Evolutionary conservation across 2,329 filamentous ascomycete genomes (phyloP).

Genomic region (Pseudofabraea citricarpa): DNA sequence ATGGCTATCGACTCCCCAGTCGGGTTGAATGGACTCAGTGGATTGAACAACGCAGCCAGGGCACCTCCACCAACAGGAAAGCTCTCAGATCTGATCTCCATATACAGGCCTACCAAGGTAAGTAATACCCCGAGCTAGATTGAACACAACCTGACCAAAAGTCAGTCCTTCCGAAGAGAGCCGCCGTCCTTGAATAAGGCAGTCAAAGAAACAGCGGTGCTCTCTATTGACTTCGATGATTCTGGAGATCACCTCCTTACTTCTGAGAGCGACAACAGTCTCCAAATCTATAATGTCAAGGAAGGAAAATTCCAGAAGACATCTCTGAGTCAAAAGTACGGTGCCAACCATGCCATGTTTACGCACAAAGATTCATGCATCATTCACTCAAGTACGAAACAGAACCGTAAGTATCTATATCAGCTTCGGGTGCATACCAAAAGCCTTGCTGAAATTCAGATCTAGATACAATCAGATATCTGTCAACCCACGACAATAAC

Average conservation of each 20-base stretch:
- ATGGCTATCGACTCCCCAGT: constrained; percentile 28
- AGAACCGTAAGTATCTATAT: constrained; percentile 59
- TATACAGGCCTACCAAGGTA: constrained; percentile 78
- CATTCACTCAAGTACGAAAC: constrained; percentile 92
- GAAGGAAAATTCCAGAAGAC: constrained; percentile 87
- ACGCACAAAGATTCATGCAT: constrained; percentile 76
- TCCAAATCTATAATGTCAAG: constrained; percentile 91
- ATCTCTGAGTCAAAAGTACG: constrained; percentile 93
- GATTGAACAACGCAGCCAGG: too few species aligned
- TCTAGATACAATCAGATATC: constrained; percentile 75
- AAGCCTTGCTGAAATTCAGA: neutral
- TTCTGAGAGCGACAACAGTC: constrained; percentile 87
- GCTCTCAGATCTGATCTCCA: constrained; percentile 71
- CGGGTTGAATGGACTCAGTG: constrained; percentile 15
- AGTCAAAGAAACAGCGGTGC: constrained; percentile 54
- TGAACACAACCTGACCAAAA: constrained; percentile 6
- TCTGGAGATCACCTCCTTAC: constrained; percentile 89
- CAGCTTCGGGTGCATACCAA: neutral
- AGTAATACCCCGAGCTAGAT: constrained; percentile 11
- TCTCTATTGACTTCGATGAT: constrained; percentile 95
- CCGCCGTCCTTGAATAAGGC: constrained; percentile 31
- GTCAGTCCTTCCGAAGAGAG: constrained; percentile 55
- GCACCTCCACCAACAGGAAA: constrained; percentile 46
- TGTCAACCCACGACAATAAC: constrained; percentile 89
- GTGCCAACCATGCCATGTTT: constrained; percentile 88